These are phyloP conservation scores for Uncinocarpus reesii DNA, from an alignment of 2,329 filamentous ascomycete genomes.

Conservation along the genomic window DNA sequence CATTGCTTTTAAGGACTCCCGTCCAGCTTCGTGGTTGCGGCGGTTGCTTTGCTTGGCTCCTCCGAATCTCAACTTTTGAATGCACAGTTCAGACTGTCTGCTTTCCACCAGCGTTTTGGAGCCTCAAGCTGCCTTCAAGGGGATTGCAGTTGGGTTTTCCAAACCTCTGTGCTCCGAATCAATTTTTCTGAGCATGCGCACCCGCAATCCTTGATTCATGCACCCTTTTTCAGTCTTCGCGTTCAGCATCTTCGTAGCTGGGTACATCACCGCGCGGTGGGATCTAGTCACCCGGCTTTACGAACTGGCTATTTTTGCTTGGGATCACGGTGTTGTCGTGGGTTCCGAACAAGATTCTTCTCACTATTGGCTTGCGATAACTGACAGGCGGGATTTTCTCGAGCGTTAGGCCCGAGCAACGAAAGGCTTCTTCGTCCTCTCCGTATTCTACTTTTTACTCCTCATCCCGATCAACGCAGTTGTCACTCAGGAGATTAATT, in stretches of 20 bases:
- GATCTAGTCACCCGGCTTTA: constrained; percentile 93
- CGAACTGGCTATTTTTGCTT: constrained; percentile 93
- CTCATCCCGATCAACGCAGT: constrained; percentile 76
- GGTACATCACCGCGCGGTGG: constrained; percentile 98
- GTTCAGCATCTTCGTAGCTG: constrained; percentile 96
- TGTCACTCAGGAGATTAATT: constrained; percentile 64
- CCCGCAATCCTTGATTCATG: constrained; percentile 48
- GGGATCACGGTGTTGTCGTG: constrained; percentile 96
- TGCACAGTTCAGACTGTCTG: not conserved
- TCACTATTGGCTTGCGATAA: not conserved
- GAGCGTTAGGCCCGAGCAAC: constrained; percentile 61
- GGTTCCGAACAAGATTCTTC: constrained; percentile 27
- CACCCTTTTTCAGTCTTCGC: constrained; percentile 96
- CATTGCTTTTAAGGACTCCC: not conserved
- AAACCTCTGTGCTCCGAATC: not conserved
- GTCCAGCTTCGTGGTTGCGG: not conserved
- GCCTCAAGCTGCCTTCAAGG: not conserved
- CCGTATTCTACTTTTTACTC: constrained; percentile 72
- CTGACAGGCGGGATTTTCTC: not conserved
- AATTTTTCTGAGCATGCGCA: constrained; percentile 26
- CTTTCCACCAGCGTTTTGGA: not conserved
- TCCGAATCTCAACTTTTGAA: not conserved
- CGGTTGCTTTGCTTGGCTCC: not conserved
- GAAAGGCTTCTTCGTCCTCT: constrained; percentile 74
- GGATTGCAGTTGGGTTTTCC: not conserved